Conservation (phyloP, 176 grass and related monocot species). For the Musa acuminata region DNA sequence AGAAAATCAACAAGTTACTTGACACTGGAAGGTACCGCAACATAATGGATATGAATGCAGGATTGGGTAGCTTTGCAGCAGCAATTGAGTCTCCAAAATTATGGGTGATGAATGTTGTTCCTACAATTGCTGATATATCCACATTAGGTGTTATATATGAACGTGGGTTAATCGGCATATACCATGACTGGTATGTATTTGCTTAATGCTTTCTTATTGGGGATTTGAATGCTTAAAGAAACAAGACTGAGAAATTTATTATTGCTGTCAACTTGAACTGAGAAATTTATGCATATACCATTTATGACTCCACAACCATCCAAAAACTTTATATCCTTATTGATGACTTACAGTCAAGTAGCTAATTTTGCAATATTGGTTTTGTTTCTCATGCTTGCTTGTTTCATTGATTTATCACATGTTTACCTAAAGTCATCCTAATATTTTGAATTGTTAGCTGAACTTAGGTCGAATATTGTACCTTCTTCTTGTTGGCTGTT, state of each 20-base stretch:
- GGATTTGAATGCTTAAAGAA: neutral
- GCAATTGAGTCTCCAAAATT: conserved; percentile 49
- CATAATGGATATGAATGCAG: conserved; percentile 85
- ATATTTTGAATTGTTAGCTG: no score
- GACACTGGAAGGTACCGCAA: conserved; percentile 63
- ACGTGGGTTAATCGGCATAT: conserved; percentile 78
- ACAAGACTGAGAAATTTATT: neutral
- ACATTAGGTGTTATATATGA: conserved; percentile 77
- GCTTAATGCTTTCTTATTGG: conserved; percentile 6
- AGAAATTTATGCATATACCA: no score
- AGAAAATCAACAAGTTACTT: conserved; percentile 52
- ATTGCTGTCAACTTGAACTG: neutral
- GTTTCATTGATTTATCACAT: no score
- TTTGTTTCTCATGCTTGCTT: no score
- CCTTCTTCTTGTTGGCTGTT: no score
- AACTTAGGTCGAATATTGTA: no score
- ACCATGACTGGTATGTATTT: conserved; percentile 78
- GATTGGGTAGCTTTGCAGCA: conserved; percentile 66
- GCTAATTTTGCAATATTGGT: no score
- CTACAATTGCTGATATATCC: conserved; percentile 38
- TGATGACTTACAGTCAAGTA: no score
- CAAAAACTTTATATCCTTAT: no score
- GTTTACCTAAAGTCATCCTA: no score
- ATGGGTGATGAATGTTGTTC: conserved; percentile 85
- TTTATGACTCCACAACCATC: no score